These are phyloP conservation scores for Castanea crenata DNA, from an alignment of 306 rosid genomes.

Conservation along the genomic window DNA sequence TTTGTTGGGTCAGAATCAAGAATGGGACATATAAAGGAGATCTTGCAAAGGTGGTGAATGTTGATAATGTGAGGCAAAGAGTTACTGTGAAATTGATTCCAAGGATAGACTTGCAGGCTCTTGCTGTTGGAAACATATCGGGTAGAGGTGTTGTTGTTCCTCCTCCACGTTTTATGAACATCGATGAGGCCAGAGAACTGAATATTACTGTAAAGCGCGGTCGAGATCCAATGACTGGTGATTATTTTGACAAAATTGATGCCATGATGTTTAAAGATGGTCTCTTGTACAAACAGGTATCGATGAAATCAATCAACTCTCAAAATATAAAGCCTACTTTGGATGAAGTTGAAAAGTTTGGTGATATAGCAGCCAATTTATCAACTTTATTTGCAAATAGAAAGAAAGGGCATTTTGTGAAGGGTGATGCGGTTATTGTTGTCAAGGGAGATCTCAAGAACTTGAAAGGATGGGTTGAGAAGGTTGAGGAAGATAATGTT, in stretches of 20 bases:
- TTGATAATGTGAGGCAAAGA: conserved; percentile 88
- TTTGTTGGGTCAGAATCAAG: conserved; percentile 98
- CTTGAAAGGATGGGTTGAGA: conserved; percentile 96
- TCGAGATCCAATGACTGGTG: conserved; percentile 85
- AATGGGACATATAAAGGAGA: conserved; percentile 92
- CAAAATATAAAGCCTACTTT: conserved; percentile 84
- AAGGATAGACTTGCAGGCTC: conserved; percentile 89
- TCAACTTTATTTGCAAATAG: conserved; percentile 88
- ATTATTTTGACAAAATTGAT: conserved; percentile 77
- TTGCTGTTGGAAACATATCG: conserved; percentile 68
- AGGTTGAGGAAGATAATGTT: conserved; percentile 89
- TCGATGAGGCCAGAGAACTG: conserved; percentile 94
- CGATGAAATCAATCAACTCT: conserved; percentile 79
- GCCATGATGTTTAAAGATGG: conserved; percentile 97
- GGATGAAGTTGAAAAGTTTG: conserved; percentile 95
- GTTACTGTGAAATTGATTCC: conserved; percentile 96
- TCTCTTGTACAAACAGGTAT: conserved; percentile 78
- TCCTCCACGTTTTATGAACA: conserved; percentile 95
- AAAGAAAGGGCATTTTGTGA: conserved; percentile 96
- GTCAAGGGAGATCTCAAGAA: conserved; percentile 90
- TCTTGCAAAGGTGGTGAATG: conserved; percentile 92
- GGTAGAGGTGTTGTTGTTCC: conserved; percentile 94
- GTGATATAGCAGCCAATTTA: conserved; percentile 75
- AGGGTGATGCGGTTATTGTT: conserved; percentile 94
- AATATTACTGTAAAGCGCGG: conserved; percentile 89